Conservation (phyloP, 495 filamentous ascomycete species). For the Aspergillus affinis region DNA sequence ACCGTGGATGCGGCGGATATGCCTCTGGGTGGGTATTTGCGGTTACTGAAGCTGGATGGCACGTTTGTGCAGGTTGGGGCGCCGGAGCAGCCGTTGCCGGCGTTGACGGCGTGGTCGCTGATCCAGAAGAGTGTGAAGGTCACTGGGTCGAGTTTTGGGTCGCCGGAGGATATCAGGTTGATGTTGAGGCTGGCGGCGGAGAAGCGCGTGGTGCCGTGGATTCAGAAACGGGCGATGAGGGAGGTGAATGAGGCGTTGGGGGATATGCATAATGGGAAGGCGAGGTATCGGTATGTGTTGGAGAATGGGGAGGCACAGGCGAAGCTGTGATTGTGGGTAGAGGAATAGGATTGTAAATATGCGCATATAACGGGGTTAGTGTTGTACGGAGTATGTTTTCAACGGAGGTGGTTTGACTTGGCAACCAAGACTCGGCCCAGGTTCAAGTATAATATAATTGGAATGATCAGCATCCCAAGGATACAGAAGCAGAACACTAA, state of each 20-base stretch:
- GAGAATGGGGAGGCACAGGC: constrained; percentile 56
- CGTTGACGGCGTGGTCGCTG: constrained; percentile 63
- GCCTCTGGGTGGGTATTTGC: constrained; percentile 70
- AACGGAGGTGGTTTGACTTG: no score
- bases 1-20: constrained; percentile 76
- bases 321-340: constrained; percentile 24
- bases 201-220: constrained; percentile 73
- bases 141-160: constrained; percentile 72
- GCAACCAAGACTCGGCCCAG: neutral
- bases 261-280: constrained; percentile 68
- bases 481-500: neutral
- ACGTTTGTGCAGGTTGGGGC: constrained; percentile 81
- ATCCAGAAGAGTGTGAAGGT: constrained; percentile 70
- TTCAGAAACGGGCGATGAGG: constrained; percentile 66
- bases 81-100: constrained; percentile 62
- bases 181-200: constrained; percentile 79
- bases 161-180: constrained; percentile 68
- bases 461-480: neutral
- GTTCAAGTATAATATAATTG: no score
- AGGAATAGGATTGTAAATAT: constrained; percentile 5
- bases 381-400: no score
- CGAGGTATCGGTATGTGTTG: constrained; percentile 74
- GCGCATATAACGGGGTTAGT: neutral
- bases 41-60: constrained; percentile 66
- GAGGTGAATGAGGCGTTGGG: constrained; percentile 68